Evolutionary conservation across 2,329 filamentous ascomycete genomes (phyloP).

Genomic region (Chlorencoelia australis): DNA sequence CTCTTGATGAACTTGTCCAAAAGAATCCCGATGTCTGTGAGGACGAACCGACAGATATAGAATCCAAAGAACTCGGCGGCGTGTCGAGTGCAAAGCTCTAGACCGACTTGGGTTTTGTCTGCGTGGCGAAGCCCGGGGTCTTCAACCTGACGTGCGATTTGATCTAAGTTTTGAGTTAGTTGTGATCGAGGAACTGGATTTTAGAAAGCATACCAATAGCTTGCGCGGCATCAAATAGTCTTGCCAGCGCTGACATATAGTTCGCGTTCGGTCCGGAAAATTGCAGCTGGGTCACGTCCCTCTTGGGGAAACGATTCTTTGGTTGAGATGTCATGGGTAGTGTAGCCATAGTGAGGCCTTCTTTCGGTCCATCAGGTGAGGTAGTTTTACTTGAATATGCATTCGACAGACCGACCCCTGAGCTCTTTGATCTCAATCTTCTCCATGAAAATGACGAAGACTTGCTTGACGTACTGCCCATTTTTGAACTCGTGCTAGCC

Average conservation of each 20-base stretch:
- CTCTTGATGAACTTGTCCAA: constrained; percentile 97
- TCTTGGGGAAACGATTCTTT: constrained; percentile 58
- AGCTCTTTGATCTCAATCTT: constrained; percentile 82
- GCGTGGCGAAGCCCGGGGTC: constrained; percentile 87
- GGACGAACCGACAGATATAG: constrained; percentile 90
- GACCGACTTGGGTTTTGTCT: constrained; percentile 86
- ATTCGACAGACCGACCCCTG: constrained; percentile 48
- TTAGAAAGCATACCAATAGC: constrained; percentile 81
- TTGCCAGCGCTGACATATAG: constrained; percentile 86
- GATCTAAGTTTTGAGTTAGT: constrained; percentile 47
- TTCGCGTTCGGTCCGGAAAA: constrained; percentile 78
- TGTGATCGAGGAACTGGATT: background rate
- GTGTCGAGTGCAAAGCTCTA: constrained; percentile 86
- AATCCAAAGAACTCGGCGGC: constrained; percentile 97
- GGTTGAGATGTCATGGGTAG: constrained; percentile 63
- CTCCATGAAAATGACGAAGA: constrained; percentile 81
- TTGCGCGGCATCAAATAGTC: constrained; percentile 87
- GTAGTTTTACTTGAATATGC: constrained; percentile 39
- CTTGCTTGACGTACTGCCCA: constrained; percentile 59
- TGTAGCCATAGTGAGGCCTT: constrained; percentile 57
- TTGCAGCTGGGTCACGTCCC: constrained; percentile 56
- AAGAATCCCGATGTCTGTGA: constrained; percentile 72
- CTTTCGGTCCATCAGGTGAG: constrained; percentile 41
- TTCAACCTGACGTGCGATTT: constrained; percentile 92
- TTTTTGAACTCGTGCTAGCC: constrained; percentile 34